These are phyloP conservation scores for Daucus carota DNA, from an alignment of 129 eudicot genomes.

Conservation along the genomic window DNA sequence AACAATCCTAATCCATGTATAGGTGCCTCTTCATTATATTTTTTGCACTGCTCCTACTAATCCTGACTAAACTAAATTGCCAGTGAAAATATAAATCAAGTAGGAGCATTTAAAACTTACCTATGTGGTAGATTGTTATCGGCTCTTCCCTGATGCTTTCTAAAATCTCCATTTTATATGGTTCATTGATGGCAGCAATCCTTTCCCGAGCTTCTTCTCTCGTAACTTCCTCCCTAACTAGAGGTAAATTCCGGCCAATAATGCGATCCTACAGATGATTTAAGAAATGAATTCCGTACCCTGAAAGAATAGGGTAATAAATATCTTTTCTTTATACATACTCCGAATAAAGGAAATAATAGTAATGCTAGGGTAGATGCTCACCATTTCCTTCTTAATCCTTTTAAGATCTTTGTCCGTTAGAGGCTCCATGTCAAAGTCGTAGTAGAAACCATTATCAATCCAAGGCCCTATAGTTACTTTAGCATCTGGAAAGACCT, in stretches of 20 bases:
- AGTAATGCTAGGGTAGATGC: conserved; percentile 18
- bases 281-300: conserved; percentile 36
- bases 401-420: conserved; percentile 88
- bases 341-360: neutral
- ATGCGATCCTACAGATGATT: conserved; percentile 83
- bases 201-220: conserved; percentile 74
- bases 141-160: conserved; percentile 81
- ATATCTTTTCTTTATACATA: conserved; percentile 23
- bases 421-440: conserved; percentile 89
- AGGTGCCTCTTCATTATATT: neutral
- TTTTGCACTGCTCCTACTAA: neutral
- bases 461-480: conserved; percentile 99
- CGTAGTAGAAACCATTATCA: conserved; percentile 92
- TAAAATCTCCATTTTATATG: conserved; percentile 89
- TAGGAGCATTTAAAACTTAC: conserved; percentile 22
- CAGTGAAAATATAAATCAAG: neutral
- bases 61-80: neutral
- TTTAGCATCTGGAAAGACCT: conserved; percentile 86
- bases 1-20: neutral
- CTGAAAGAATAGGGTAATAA: conserved; percentile 32
- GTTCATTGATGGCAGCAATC: conserved; percentile 69
- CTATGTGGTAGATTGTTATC: conserved; percentile 91
- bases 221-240: conserved; percentile 90
- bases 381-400: conserved; percentile 97
- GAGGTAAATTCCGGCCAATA: conserved; percentile 72